Conservation (phyloP, 768 basidiomycete genomes). For the Trametes gibbosa region DNA sequence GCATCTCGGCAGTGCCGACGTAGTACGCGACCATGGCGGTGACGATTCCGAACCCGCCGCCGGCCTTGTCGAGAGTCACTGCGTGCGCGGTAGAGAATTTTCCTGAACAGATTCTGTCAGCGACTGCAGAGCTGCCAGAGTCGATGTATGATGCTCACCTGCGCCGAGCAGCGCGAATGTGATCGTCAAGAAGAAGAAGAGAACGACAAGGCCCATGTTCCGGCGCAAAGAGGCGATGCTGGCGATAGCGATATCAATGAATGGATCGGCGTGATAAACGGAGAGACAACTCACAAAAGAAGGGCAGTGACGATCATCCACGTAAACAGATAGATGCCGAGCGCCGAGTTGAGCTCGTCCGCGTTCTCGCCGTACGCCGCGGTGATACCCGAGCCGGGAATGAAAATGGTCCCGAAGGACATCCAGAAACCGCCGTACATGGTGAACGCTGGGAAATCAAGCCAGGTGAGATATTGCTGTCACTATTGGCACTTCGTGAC, state of each 20-base stretch:
- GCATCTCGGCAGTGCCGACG: slow-evolving; percentile 40
- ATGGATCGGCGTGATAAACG: not conserved
- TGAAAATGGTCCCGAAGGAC: slow-evolving; percentile 71
- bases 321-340: slow-evolving; percentile 71
- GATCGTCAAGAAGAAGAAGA: slow-evolving; percentile 52
- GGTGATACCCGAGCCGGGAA: slow-evolving; percentile 64
- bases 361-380: slow-evolving; percentile 45
- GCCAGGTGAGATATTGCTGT: not conserved
- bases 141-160: slow-evolving; percentile 30
- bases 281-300: slow-evolving; percentile 49
- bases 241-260: not conserved
- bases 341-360: slow-evolving; percentile 48
- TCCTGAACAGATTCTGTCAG: slow-evolving; percentile 13
- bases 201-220: slow-evolving; percentile 45
- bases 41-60: slow-evolving; percentile 44
- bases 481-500: not conserved
- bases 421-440: slow-evolving; percentile 90
- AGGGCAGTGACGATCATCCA: slow-evolving; percentile 76
- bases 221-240: slow-evolving; percentile 51
- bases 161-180: slow-evolving; percentile 50
- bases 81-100: slow-evolving; percentile 20
- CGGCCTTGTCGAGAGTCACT: slow-evolving; percentile 33
- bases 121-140: not conserved
- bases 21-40: slow-evolving; percentile 50
- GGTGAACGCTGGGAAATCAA: slow-evolving; percentile 55